A percentile compares a stretch with the other conserved stretches of the same genome.
Conservation (phyloP, 345 rosid genomes). For the Brassica nigra region DNA sequence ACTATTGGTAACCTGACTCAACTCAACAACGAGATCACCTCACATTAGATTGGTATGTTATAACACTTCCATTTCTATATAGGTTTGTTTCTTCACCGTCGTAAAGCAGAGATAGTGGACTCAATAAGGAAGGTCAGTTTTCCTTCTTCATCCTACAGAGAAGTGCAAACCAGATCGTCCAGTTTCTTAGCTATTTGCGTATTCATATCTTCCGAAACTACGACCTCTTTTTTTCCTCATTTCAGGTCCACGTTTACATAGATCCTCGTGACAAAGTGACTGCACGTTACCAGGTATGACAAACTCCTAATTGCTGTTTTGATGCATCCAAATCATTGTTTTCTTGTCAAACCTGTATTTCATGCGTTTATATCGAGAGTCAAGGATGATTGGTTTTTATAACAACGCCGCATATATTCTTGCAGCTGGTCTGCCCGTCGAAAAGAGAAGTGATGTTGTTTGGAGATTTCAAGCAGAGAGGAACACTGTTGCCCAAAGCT, state of each 20-base stretch:
- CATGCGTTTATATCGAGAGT: neutral
- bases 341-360: neutral
- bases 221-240: slow-evolving; percentile 12
- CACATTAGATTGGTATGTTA: slow-evolving; percentile 17
- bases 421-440: slow-evolving; percentile 86
- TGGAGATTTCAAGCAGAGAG: slow-evolving; percentile 82
- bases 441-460: slow-evolving; percentile 94
- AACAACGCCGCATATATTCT: neutral
- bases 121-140: slow-evolving; percentile 69
- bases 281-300: slow-evolving; percentile 87
- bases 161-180: neutral
- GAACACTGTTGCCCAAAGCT: slow-evolving; percentile 91
- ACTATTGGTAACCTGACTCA: slow-evolving; percentile 65
- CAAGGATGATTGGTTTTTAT: neutral
- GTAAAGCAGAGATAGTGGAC: slow-evolving; percentile 84
- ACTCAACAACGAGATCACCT: neutral
- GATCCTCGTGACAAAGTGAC: slow-evolving; percentile 95
- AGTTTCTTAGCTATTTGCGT: neutral
- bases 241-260: slow-evolving; percentile 74
- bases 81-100: slow-evolving; percentile 94
- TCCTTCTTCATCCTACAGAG: neutral
- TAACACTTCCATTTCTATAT: slow-evolving; percentile 40
- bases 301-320: neutral
- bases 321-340: neutral
- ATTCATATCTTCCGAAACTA: neutral